These are phyloP conservation scores for Aspergillus transmontanensis DNA, from an alignment of 2,329 filamentous ascomycete species.

Conservation along the genomic window DNA sequence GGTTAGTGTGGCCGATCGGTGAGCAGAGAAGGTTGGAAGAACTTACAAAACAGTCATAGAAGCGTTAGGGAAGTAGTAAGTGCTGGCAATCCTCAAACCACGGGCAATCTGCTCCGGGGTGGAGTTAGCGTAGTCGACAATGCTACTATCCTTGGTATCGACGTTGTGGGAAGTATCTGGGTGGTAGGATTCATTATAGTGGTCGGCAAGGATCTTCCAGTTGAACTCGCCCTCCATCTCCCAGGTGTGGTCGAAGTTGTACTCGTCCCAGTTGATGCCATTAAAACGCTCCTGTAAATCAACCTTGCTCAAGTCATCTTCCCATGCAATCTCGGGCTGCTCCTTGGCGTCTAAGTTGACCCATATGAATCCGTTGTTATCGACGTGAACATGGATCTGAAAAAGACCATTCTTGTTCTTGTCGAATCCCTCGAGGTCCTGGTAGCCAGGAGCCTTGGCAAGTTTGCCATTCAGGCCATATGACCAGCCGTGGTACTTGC, in stretches of 20 bases:
- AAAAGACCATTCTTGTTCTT: constrained; percentile 58
- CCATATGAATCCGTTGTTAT: constrained; percentile 60
- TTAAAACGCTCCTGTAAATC: constrained; percentile 51
- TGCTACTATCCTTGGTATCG: constrained; percentile 50
- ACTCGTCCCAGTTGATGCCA: constrained; percentile 55
- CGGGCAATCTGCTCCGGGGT: constrained; percentile 52
- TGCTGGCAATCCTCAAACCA: constrained; percentile 43
- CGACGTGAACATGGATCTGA: constrained; percentile 57
- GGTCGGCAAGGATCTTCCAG: constrained; percentile 64
- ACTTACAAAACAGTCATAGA: constrained; percentile 37
- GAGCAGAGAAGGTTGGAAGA: not conserved
- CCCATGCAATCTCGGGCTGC: constrained; percentile 53
- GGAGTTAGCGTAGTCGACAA: constrained; percentile 51
- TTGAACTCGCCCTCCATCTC: constrained; percentile 61
- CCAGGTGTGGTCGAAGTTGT: constrained; percentile 60
- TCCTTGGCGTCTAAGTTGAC: constrained; percentile 57
- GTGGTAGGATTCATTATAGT: constrained; percentile 58
- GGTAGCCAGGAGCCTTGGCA: constrained; percentile 60
- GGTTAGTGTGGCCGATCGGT: constrained; percentile 4
- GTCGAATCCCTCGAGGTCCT: constrained; percentile 59
- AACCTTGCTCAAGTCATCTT: constrained; percentile 54
- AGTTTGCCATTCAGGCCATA: constrained; percentile 61
- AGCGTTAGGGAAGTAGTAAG: constrained; percentile 40
- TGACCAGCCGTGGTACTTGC: constrained; percentile 64
- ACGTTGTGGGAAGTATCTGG: constrained; percentile 34